Percentiles rank a stretch among this genome's conserved stretches.
These are phyloP conservation scores for Eucalyptus brandiana DNA, from an alignment of 345 rosid species.

Conservation along the genomic window DNA sequence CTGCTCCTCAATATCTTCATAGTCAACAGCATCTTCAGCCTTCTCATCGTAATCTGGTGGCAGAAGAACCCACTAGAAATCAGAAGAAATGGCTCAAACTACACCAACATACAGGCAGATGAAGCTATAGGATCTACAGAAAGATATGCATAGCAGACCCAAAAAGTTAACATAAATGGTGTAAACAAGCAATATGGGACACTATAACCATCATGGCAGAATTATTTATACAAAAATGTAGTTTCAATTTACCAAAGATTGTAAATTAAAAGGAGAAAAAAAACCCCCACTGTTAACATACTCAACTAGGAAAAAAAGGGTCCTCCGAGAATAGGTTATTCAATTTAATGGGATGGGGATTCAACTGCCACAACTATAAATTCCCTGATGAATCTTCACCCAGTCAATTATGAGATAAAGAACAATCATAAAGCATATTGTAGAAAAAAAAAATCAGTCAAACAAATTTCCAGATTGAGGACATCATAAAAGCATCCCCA, in stretches of 20 bases:
- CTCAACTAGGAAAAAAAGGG: neutral
- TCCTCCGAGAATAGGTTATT: neutral
- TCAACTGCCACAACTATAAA: neutral
- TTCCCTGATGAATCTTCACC: neutral
- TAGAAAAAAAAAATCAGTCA: neutral
- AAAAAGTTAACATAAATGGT: neutral
- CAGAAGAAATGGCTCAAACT: slow-evolving; percentile 1
- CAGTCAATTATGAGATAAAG: neutral
- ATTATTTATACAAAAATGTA: neutral
- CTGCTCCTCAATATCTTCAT: slow-evolving; percentile 92
- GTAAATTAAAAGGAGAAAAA: neutral
- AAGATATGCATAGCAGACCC: neutral
- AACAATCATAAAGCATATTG: neutral
- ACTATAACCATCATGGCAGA: neutral
- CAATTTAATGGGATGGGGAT: neutral
- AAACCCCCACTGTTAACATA: neutral
- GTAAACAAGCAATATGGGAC: neutral
- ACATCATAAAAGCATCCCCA: neutral
- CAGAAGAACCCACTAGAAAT: slow-evolving; percentile 13
- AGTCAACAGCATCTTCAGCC: slow-evolving; percentile 93
- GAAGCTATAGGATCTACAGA: neutral
- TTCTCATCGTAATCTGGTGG: slow-evolving; percentile 72
- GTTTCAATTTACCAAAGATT: neutral
- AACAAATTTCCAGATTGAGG: neutral
- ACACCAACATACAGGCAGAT: neutral